Conservation (phyloP, 352 stramenopile genomes). For the Globisporangium okanoganense region DNA sequence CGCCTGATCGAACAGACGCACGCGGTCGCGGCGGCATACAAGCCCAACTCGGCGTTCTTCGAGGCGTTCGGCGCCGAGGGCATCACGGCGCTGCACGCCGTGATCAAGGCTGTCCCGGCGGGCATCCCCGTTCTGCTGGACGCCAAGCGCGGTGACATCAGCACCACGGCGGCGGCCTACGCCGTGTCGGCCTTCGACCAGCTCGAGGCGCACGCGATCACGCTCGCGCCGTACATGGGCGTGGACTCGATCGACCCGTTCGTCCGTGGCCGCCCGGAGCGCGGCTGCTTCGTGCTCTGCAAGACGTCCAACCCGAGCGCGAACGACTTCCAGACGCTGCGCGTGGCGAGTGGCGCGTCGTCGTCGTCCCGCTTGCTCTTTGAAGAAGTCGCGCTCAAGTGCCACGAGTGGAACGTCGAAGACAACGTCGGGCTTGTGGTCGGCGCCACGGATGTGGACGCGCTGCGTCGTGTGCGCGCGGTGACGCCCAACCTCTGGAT, state of each 20-base stretch:
- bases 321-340: slow-evolving; percentile 94
- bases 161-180: slow-evolving; percentile 96
- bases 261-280: slow-evolving; percentile 79
- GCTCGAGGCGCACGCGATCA: slow-evolving; percentile 94
- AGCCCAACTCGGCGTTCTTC: slow-evolving; percentile 99
- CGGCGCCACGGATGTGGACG: slow-evolving; percentile 94
- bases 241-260: slow-evolving; percentile 98
- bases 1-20: slow-evolving; percentile 94
- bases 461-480: slow-evolving; percentile 83
- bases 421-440: slow-evolving; percentile 96
- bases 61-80: slow-evolving; percentile 90
- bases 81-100: slow-evolving; percentile 85
- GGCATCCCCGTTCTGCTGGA: slow-evolving; percentile 97
- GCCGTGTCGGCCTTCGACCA: slow-evolving; percentile 92
- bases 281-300: slow-evolving; percentile 97
- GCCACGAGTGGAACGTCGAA: slow-evolving; percentile 85
- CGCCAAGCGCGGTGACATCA: slow-evolving; percentile 98
- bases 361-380: slow-evolving; percentile 47
- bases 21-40: slow-evolving; percentile 94
- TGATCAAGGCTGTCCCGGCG: slow-evolving; percentile 85
- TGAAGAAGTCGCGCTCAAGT: slow-evolving; percentile 91
- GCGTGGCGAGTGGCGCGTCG: slow-evolving; percentile 18
- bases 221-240: slow-evolving; percentile 98
- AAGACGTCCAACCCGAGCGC: slow-evolving; percentile 99
- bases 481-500: slow-evolving; percentile 94